These are phyloP conservation scores for Mortierella antarctica DNA, from an alignment of 192 early-diverging fungal species.

Conservation along the genomic window DNA sequence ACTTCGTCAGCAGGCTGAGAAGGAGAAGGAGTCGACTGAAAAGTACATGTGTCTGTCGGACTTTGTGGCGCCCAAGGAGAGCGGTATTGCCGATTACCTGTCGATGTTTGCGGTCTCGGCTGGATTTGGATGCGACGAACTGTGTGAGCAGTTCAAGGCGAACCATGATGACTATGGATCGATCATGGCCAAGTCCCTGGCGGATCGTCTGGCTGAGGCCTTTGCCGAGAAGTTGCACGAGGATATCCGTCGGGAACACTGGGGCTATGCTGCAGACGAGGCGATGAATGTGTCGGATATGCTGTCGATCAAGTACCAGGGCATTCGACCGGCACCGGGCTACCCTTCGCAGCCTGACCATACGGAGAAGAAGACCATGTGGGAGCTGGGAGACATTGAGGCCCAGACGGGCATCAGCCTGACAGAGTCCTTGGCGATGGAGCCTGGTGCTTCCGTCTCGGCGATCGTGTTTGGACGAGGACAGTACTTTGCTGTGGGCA, in stretches of 20 bases:
- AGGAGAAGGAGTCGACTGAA: conserved; percentile 78
- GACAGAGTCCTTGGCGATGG: conserved; percentile 96
- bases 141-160: conserved; percentile 80
- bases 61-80: conserved; percentile 87
- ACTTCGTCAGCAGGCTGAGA: conserved; percentile 69
- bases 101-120: conserved; percentile 91
- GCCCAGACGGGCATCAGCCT: conserved; percentile 86
- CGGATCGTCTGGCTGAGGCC: conserved; percentile 94
- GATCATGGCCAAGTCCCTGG: conserved; percentile 96
- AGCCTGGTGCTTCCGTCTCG: conserved; percentile 89
- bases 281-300: conserved; percentile 80
- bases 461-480: conserved; percentile 64
- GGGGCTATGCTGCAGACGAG: conserved; percentile 91
- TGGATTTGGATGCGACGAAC: conserved; percentile 92
- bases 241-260: conserved; percentile 85
- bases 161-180: conserved; percentile 91
- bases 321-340: conserved; percentile 94
- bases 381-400: conserved; percentile 85
- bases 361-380: conserved; percentile 94
- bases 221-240: conserved; percentile 92
- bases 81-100: conserved; percentile 85
- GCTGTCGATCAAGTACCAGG: conserved; percentile 93
- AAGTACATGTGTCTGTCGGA: conserved; percentile 92
- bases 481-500: conserved; percentile 96
- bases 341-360: conserved; percentile 98